Evolutionary conservation across 306 rosid genomes (phyloP).

Genomic region (Prunus mongolica): DNA sequence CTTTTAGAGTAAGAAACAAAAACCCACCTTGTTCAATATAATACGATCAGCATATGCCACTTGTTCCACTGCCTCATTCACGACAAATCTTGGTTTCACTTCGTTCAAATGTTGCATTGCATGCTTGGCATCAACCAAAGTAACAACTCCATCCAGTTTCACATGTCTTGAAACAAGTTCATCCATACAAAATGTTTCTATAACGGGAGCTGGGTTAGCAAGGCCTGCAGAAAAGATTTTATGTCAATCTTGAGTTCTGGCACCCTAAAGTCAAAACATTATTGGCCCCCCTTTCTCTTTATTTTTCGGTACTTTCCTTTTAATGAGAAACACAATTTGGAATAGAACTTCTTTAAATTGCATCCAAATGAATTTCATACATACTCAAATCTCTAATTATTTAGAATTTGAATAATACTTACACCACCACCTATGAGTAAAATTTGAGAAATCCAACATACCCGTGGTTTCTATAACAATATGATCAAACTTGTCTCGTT

Average conservation of each 20-base stretch:
- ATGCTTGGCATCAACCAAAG: slow-evolving; percentile 88
- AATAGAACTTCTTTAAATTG: not conserved
- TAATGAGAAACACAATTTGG: not conserved
- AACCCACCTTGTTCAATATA: slow-evolving; percentile 73
- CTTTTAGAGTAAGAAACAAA: slow-evolving; percentile 11
- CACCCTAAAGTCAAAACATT: not conserved
- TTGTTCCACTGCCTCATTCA: slow-evolving; percentile 91
- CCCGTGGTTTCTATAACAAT: slow-evolving; percentile 94
- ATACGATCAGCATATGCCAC: slow-evolving; percentile 91
- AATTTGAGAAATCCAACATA: slow-evolving; percentile 11
- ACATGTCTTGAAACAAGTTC: slow-evolving; percentile 63
- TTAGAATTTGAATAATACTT: not conserved
- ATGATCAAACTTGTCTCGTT: slow-evolving; percentile 74
- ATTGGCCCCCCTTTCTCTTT: not conserved
- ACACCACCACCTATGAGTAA: not conserved
- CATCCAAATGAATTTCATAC: not conserved
- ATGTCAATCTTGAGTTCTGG: slow-evolving; percentile 4
- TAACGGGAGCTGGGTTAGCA: slow-evolving; percentile 89
- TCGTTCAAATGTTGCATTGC: slow-evolving; percentile 76
- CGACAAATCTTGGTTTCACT: slow-evolving; percentile 92
- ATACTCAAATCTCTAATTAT: not conserved
- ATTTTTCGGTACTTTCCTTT: not conserved
- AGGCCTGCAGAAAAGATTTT: slow-evolving; percentile 52
- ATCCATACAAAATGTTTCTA: slow-evolving; percentile 79
- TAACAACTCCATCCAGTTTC: slow-evolving; percentile 91